Percentiles rank a stretch among this genome's conserved stretches.
These are phyloP conservation scores for Skeletonema grethae DNA, from an alignment of 108 stramenopile genomes.

Conservation along the genomic window DNA sequence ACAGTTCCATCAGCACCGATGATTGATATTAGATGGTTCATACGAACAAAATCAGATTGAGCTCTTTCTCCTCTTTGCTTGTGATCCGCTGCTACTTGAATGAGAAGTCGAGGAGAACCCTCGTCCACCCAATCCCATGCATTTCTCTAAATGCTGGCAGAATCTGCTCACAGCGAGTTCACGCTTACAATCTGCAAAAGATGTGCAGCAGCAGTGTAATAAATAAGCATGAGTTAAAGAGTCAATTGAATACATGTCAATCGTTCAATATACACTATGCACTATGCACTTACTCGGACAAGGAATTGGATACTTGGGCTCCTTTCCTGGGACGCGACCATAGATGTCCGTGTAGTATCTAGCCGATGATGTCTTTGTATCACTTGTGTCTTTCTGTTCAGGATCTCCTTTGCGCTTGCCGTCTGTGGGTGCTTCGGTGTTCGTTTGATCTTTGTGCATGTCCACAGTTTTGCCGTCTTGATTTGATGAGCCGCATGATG, in stretches of 20 bases:
- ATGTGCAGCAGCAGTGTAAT: neutral
- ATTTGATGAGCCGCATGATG: too few species aligned
- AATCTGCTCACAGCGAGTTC: neutral
- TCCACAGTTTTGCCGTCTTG: neutral
- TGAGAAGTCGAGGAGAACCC: neutral
- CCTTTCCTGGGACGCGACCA: neutral
- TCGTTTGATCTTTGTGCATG: neutral
- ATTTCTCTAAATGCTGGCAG: neutral
- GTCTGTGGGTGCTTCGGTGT: neutral
- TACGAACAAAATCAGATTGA: neutral
- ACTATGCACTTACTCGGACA: neutral
- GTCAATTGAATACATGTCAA: neutral
- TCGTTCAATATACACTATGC: neutral
- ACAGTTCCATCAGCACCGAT: neutral
- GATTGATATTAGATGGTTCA: neutral
- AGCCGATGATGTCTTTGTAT: neutral
- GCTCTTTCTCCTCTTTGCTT: neutral
- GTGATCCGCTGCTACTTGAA: neutral
- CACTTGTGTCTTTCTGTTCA: neutral
- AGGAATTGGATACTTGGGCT: neutral
- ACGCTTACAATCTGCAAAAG: neutral
- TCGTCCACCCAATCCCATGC: neutral
- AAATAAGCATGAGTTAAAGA: neutral
- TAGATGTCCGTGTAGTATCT: constrained; percentile 4
- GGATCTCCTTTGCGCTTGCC: neutral